Conservation (phyloP, 2,329 filamentous ascomycete species). For the Neonectria hederae region DNA sequence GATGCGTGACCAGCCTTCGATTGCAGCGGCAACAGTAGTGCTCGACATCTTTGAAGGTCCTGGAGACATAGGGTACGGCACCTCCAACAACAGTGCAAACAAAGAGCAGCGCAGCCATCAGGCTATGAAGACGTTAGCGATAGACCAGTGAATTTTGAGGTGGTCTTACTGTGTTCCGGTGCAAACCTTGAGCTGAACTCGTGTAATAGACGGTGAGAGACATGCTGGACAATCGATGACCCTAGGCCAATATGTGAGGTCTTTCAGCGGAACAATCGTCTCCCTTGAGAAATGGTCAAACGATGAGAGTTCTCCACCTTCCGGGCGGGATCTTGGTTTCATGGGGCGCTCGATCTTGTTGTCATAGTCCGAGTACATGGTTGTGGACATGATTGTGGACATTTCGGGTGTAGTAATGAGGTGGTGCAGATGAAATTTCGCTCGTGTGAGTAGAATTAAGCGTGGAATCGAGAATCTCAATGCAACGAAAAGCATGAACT, state of each 20-base stretch:
- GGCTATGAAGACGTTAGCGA: conserved; percentile 8
- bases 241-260: conserved; percentile 36
- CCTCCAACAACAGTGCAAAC: conserved; percentile 32
- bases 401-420: background rate
- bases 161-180: conserved; percentile 35
- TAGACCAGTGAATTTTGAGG: too few species aligned
- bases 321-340: background rate
- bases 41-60: conserved; percentile 36
- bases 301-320: conserved; percentile 12
- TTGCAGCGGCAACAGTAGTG: conserved; percentile 41
- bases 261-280: conserved; percentile 28
- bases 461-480: background rate
- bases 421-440: background rate
- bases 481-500: too few species aligned
- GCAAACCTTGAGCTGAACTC: conserved; percentile 35
- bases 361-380: conserved; percentile 1
- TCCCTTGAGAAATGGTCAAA: conserved; percentile 35
- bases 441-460: background rate
- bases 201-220: conserved; percentile 33
- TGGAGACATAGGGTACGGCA: conserved; percentile 26
- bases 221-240: conserved; percentile 35
- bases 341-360: conserved; percentile 26
- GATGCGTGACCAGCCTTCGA: conserved; percentile 32
- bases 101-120: conserved; percentile 36
- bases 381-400: background rate